A percentile compares a stretch with the other conserved stretches of the same genome.
These are phyloP conservation scores for Cladosporium sp. DNA, from an alignment of 2,329 filamentous ascomycete genomes.

Conservation along the genomic window DNA sequence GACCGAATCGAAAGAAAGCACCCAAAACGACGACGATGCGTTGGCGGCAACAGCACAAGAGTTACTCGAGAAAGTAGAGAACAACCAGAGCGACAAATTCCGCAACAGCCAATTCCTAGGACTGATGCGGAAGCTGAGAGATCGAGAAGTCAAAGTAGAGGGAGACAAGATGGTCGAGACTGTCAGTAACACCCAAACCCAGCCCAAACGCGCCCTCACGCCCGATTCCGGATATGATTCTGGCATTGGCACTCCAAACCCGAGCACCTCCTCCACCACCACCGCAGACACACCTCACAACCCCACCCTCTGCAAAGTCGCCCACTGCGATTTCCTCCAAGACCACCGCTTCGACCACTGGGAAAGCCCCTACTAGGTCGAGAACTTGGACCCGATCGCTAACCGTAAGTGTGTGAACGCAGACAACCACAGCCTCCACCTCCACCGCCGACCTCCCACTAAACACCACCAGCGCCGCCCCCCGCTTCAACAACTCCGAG, in stretches of 20 bases:
- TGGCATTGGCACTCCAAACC: conserved; percentile 15
- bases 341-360: conserved; percentile 31
- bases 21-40: conserved; percentile 55
- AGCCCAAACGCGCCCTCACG: conserved; percentile 15
- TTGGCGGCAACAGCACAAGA: conserved; percentile 67
- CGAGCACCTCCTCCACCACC: conserved; percentile 1
- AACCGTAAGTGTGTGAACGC: conserved; percentile 25
- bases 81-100: conserved; percentile 69
- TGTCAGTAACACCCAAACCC: conserved; percentile 28
- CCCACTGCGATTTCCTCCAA: conserved; percentile 13
- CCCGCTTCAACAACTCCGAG: conserved; percentile 22
- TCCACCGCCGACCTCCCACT: conserved; percentile 22
- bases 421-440: conserved; percentile 19
- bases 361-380: conserved; percentile 26
- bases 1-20: background rate
- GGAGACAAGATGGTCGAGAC: conserved; percentile 63
- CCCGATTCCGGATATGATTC: conserved; percentile 20
- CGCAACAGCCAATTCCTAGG: conserved; percentile 70
- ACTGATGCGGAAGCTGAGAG: conserved; percentile 70
- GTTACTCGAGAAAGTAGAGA: conserved; percentile 62
- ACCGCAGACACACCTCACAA: conserved; percentile 7
- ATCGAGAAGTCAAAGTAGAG: conserved; percentile 66
- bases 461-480: conserved; percentile 19
- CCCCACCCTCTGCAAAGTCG: conserved; percentile 9
- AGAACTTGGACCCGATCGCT: conserved; percentile 20